These are phyloP conservation scores for Torulaspora delbrueckii DNA, from an alignment of 805 yeast genomes.

Conservation along the genomic window DNA sequence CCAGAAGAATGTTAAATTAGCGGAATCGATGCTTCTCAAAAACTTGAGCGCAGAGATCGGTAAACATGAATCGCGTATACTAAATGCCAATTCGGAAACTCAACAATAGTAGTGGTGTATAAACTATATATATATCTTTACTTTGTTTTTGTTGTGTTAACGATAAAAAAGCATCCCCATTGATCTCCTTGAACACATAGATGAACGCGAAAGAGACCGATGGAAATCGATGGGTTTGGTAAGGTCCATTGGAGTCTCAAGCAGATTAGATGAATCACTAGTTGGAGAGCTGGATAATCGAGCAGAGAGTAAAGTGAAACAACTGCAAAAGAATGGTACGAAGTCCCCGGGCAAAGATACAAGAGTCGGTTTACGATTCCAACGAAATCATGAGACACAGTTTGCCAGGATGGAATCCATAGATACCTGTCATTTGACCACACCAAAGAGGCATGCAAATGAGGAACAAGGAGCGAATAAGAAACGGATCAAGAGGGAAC, in stretches of 20 bases:
- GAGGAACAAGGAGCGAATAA: neutral
- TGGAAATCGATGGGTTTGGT: neutral
- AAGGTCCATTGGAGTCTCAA: neutral
- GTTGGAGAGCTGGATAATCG: neutral
- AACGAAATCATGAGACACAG: conserved; percentile 31
- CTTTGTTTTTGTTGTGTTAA: neutral
- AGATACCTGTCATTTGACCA: conserved; percentile 29
- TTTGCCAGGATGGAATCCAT: conserved; percentile 35
- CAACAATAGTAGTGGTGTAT: neutral
- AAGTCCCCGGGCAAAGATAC: neutral
- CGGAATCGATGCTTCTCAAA: conserved; percentile 52
- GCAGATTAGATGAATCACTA: neutral
- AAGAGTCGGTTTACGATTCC: conserved; percentile 26
- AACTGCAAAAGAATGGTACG: neutral
- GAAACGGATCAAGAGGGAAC: conserved; percentile 5
- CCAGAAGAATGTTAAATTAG: conserved; percentile 47
- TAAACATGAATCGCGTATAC: conserved; percentile 37
- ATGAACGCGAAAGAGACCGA: neutral
- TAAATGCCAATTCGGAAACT: conserved; percentile 8
- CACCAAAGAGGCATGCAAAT: conserved; percentile 12
- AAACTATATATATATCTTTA: neutral
- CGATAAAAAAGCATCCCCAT: neutral
- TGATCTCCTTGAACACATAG: neutral
- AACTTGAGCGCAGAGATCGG: conserved; percentile 56
- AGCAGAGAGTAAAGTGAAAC: neutral